phyloP scores from a whole-genome alignment of 2,329 filamentous ascomycete genomes.

The Aspergillus oerlinghausenensis region DNA sequence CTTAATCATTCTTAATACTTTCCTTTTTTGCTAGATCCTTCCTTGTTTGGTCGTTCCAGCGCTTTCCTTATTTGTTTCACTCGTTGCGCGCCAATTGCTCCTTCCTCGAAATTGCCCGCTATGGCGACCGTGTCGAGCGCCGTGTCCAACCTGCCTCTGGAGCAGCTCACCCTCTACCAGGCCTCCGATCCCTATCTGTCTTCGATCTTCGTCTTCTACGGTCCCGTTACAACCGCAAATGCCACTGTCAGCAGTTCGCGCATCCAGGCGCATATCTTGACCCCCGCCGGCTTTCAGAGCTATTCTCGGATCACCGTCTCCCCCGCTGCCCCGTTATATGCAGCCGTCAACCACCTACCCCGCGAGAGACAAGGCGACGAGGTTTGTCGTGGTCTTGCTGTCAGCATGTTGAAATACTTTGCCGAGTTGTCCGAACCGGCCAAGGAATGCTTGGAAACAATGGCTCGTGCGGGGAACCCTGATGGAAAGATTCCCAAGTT shows the following conservation, averaged over 20 bases:
- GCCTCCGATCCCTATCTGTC: slow-evolving; percentile 75
- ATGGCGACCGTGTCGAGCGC: slow-evolving; percentile 83
- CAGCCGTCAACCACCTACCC: slow-evolving; percentile 82
- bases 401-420: slow-evolving; percentile 93
- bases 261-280: slow-evolving; percentile 90
- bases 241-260: slow-evolving; percentile 83
- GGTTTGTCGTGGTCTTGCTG: slow-evolving; percentile 82
- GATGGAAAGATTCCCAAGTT: slow-evolving; percentile 62
- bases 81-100: slow-evolving; percentile 8
- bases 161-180: slow-evolving; percentile 83
- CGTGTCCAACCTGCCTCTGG: slow-evolving; percentile 69
- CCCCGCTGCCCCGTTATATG: slow-evolving; percentile 85
- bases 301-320: slow-evolving; percentile 90
- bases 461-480: slow-evolving; percentile 49
- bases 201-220: slow-evolving; percentile 86
- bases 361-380: slow-evolving; percentile 95
- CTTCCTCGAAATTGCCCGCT: slow-evolving; percentile 28
- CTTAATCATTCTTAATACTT: slow-evolving; percentile 4
- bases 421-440: slow-evolving; percentile 73
- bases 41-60: background rate
- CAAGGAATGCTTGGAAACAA: slow-evolving; percentile 63
- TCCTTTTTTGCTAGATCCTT: background rate
- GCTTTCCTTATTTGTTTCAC: slow-evolving; percentile 5
- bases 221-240: slow-evolving; percentile 83
- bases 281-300: slow-evolving; percentile 80